Conservation (phyloP, 2,329 filamentous ascomycete genomes). For the Talaromyces sp. region DNA sequence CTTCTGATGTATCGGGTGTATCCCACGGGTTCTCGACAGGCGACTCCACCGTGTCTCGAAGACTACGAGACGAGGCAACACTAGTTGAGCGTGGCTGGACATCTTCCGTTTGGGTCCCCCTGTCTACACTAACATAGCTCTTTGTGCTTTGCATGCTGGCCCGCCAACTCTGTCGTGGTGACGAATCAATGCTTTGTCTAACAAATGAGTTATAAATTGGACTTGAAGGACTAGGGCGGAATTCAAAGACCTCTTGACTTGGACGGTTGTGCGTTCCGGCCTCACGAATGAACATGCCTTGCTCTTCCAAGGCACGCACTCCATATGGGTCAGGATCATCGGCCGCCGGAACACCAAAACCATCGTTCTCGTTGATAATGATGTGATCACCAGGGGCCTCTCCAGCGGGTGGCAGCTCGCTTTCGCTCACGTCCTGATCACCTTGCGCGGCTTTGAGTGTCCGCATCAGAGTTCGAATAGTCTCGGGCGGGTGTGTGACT, state of each 20-base stretch:
- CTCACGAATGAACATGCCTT: constrained; percentile 84
- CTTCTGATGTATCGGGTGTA: constrained; percentile 22
- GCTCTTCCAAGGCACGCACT: constrained; percentile 76
- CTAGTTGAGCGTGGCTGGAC: constrained; percentile 34
- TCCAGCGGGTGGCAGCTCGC: constrained; percentile 59
- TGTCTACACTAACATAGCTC: constrained; percentile 51
- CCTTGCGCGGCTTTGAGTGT: constrained; percentile 88
- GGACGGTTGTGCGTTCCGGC: constrained; percentile 75
- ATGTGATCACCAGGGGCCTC: constrained; percentile 75
- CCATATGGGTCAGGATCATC: constrained; percentile 92
- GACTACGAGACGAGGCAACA: constrained; percentile 32
- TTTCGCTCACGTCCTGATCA: constrained; percentile 68
- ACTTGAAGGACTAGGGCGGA: constrained; percentile 71
- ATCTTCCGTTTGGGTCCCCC: constrained; percentile 67
- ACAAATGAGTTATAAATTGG: constrained; percentile 59
- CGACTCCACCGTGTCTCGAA: constrained; percentile 24
- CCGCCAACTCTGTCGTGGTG: constrained; percentile 60
- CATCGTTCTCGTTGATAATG: constrained; percentile 40
- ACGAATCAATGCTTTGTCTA: constrained; percentile 68
- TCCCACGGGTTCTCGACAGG: constrained; percentile 25
- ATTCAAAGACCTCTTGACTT: constrained; percentile 76
- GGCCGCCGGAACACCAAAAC: constrained; percentile 73
- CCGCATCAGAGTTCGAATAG: constrained; percentile 65
- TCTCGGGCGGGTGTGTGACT: constrained; percentile 54
- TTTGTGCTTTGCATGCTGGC: constrained; percentile 65